These are phyloP conservation scores for Filosporella fistucella DNA, from an alignment of 495 filamentous ascomycete genomes.

Conservation along the genomic window DNA sequence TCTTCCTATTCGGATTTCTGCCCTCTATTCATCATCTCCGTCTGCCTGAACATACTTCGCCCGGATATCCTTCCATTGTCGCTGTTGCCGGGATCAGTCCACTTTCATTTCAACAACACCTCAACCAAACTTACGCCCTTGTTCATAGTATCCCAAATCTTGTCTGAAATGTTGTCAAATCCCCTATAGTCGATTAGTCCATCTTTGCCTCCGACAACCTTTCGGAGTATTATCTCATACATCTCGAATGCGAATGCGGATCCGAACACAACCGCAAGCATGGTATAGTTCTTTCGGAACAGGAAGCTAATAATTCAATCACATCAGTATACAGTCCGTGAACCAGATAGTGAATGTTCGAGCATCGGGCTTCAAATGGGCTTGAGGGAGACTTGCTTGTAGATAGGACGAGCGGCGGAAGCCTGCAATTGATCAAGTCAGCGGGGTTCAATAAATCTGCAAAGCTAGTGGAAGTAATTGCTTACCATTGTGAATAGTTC, in stretches of 20 bases:
- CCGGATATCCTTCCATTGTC: constrained; percentile 99
- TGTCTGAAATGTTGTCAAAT: constrained; percentile 73
- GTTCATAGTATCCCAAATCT: constrained; percentile 86
- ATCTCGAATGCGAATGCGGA: constrained; percentile 90
- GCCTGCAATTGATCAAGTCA: constrained; percentile 20
- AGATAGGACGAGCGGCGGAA: constrained; percentile 45
- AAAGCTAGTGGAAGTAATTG: not conserved
- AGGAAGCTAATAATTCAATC: constrained; percentile 63
- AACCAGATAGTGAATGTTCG: too few species aligned
- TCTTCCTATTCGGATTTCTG: not conserved
- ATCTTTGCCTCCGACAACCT: not conserved
- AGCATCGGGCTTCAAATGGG: not conserved
- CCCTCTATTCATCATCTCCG: constrained; percentile 40
- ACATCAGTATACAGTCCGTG: too few species aligned
- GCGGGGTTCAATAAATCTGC: constrained; percentile 6
- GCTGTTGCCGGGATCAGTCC: constrained; percentile 46
- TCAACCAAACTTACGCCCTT: constrained; percentile 63
- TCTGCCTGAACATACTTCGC: constrained; percentile 62
- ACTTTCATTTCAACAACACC: not conserved
- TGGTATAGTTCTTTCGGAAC: constrained; percentile 79
- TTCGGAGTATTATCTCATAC: constrained; percentile 46
- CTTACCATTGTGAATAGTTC: constrained; percentile 22
- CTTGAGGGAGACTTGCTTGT: constrained; percentile 76
- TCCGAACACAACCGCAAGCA: constrained; percentile 80
- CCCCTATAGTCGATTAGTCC: constrained; percentile 43